Evolutionary conservation across 2,329 filamentous ascomycete species (phyloP).

Genomic region (Alternaria panax): DNA sequence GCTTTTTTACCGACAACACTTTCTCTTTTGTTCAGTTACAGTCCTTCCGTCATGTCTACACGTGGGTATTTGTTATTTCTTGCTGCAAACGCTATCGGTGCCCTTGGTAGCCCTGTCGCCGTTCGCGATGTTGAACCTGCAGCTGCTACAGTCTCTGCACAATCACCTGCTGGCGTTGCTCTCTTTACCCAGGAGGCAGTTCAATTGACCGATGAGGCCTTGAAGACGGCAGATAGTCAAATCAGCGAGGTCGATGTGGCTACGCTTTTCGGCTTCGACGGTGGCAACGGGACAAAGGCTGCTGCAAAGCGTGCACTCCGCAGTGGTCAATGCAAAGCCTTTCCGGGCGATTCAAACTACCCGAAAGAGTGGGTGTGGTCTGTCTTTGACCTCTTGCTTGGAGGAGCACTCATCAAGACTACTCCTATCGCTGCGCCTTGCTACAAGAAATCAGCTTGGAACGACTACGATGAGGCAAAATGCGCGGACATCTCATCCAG

Average conservation of each 20-base stretch:
- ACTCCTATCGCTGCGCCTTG: slow-evolving; percentile 33
- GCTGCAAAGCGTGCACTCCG: not conserved
- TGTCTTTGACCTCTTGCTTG: slow-evolving; percentile 24
- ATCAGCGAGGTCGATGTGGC: slow-evolving; percentile 5
- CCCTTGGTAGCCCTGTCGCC: slow-evolving; percentile 7
- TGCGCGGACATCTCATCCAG: slow-evolving; percentile 21
- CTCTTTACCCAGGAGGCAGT: slow-evolving; percentile 20
- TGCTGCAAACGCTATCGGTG: slow-evolving; percentile 6
- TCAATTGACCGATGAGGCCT: slow-evolving; percentile 22
- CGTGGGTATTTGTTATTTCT: slow-evolving; percentile 1
- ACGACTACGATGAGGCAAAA: slow-evolving; percentile 15
- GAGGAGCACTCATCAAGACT: slow-evolving; percentile 26
- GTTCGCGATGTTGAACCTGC: slow-evolving; percentile 17
- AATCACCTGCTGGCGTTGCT: slow-evolving; percentile 15
- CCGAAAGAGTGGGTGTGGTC: slow-evolving; percentile 25
- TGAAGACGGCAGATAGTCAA: slow-evolving; percentile 6
- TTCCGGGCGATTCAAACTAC: slow-evolving; percentile 29
- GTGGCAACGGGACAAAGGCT: not conserved
- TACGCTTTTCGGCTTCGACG: slow-evolving; percentile 43
- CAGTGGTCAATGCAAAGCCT: slow-evolving; percentile 28
- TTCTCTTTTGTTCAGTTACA: not conserved
- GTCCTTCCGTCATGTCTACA: slow-evolving; percentile 10
- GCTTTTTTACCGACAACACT: not conserved
- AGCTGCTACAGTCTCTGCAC: slow-evolving; percentile 13
- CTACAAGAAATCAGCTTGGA: slow-evolving; percentile 26